Percentiles rank a stretch among this genome's conserved stretches.
Conservation (phyloP, 495 filamentous ascomycete genomes). For the Clavariopsis aquatica region DNA sequence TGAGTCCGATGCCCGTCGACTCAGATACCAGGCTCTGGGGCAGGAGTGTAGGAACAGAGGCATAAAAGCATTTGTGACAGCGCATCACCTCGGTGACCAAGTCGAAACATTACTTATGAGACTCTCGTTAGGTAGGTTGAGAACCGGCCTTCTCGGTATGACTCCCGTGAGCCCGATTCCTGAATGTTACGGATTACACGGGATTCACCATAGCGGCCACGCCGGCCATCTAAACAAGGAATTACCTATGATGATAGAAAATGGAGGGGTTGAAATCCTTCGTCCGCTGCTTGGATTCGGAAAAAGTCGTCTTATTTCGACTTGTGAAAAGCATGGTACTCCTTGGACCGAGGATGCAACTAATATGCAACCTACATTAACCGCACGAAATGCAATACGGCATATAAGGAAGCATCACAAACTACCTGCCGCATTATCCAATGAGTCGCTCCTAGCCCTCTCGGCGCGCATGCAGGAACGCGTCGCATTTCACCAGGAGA, state of each 20-base stretch:
- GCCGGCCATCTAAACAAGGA: not conserved
- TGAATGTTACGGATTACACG: conserved; percentile 75
- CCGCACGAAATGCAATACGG: conserved; percentile 77
- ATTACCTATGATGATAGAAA: conserved; percentile 53
- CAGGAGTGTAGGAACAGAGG: conserved; percentile 53
- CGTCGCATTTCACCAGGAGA: conserved; percentile 38
- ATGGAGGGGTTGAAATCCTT: conserved; percentile 68
- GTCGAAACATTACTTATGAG: conserved; percentile 85
- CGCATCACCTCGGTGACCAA: conserved; percentile 83
- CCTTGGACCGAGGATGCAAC: conserved; percentile 82
- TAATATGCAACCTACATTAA: conserved; percentile 77
- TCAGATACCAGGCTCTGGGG: conserved; percentile 73
- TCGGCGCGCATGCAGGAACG: conserved; percentile 50
- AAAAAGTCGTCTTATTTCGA: conserved; percentile 71
- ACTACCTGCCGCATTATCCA: conserved; percentile 70
- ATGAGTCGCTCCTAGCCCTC: conserved; percentile 59
- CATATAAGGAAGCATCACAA: conserved; percentile 55
- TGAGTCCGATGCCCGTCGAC: conserved; percentile 74
- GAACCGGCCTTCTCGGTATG: conserved; percentile 72
- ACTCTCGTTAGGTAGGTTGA: conserved; percentile 60
- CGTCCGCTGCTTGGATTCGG: conserved; percentile 74
- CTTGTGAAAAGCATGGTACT: conserved; percentile 65
- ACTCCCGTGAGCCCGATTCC: conserved; percentile 65
- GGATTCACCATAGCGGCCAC: conserved; percentile 67
- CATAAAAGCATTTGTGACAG: conserved; percentile 64